A percentile compares a stretch with the other conserved stretches of the same genome.
phyloP scores from a whole-genome alignment of 164 flowering plant species.

The Euptelea pleiosperma region DNA sequence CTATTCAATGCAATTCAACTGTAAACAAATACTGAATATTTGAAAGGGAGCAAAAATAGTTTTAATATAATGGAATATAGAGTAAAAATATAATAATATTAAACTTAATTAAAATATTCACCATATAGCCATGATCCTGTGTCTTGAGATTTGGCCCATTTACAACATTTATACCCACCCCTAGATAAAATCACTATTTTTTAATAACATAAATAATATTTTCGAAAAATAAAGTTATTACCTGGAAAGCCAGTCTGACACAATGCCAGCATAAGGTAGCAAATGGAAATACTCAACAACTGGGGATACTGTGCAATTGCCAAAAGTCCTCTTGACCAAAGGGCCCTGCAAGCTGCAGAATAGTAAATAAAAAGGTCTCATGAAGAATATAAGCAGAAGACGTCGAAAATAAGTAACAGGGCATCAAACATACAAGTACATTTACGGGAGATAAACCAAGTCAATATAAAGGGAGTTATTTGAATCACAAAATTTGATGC shows the following conservation, averaged over 20 bases:
- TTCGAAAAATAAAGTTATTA: constrained; percentile 16
- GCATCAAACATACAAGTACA: not conserved
- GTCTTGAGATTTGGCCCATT: too few species aligned
- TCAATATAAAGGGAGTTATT: not conserved
- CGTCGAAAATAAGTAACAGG: not conserved
- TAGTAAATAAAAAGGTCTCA: not conserved
- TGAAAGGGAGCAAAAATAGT: too few species aligned
- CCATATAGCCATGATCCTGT: too few species aligned
- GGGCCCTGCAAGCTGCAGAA: constrained; percentile 71
- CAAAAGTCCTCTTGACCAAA: constrained; percentile 29
- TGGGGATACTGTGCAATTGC: constrained; percentile 36
- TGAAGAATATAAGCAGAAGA: not conserved
- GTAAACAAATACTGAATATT: too few species aligned
- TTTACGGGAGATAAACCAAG: not conserved
- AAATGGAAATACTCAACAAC: constrained; percentile 68
- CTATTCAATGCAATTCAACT: too few species aligned
- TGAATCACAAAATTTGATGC: not conserved
- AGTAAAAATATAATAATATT: too few species aligned
- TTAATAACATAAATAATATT: not conserved
- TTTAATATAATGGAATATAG: too few species aligned
- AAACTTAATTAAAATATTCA: too few species aligned
- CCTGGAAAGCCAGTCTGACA: constrained; percentile 61
- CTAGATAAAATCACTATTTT: too few species aligned
- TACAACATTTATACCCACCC: too few species aligned
- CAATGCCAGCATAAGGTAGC: constrained; percentile 58